A percentile compares a stretch with the other conserved stretches of the same genome.
Conservation (phyloP, 1,139 yeast species). For the Saccharomyces hybrid region DNA sequence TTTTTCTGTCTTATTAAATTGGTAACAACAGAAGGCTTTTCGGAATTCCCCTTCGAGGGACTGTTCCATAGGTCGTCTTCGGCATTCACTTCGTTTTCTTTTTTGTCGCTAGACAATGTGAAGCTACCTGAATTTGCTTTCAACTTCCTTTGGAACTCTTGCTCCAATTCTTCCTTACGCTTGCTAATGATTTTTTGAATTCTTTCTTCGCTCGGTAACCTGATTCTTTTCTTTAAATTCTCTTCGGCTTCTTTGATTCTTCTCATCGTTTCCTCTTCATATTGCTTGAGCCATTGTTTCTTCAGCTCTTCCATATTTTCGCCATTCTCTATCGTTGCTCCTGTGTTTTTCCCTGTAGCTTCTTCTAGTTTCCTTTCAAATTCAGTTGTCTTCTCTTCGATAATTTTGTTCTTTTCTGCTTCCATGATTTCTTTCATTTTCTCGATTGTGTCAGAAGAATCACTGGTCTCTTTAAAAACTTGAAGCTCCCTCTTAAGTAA, state of each 20-base stretch:
- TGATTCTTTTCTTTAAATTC: conserved; percentile 25
- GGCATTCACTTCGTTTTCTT: not conserved
- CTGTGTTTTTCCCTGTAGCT: not conserved
- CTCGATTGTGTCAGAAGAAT: conserved; percentile 5
- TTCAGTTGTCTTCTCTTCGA: conserved; percentile 13
- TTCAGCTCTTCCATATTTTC: conserved; percentile 2
- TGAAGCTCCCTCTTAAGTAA: conserved; percentile 12
- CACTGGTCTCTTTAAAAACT: conserved; percentile 8
- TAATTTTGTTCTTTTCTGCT: conserved; percentile 17
- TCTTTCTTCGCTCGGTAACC: conserved; percentile 28
- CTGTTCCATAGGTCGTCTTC: not conserved
- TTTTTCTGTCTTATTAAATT: not conserved
- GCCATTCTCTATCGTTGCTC: not conserved
- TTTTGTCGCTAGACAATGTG: conserved; percentile 2
- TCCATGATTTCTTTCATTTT: conserved; percentile 16
- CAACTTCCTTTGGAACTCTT: conserved; percentile 20
- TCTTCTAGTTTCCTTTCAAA: conserved; percentile 10
- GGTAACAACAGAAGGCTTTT: not conserved
- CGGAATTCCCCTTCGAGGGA: not conserved
- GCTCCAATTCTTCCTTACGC: conserved; percentile 20
- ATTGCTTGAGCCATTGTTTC: conserved; percentile 13
- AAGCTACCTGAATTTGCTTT: conserved; percentile 8
- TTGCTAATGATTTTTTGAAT: conserved; percentile 22
- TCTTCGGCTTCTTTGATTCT: conserved; percentile 29
- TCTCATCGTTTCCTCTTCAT: conserved; percentile 20